A percentile compares a stretch with the other conserved stretches of the same genome.
These are phyloP conservation scores for Tuber brumale DNA, from an alignment of 495 filamentous ascomycete species.

Conservation along the genomic window DNA sequence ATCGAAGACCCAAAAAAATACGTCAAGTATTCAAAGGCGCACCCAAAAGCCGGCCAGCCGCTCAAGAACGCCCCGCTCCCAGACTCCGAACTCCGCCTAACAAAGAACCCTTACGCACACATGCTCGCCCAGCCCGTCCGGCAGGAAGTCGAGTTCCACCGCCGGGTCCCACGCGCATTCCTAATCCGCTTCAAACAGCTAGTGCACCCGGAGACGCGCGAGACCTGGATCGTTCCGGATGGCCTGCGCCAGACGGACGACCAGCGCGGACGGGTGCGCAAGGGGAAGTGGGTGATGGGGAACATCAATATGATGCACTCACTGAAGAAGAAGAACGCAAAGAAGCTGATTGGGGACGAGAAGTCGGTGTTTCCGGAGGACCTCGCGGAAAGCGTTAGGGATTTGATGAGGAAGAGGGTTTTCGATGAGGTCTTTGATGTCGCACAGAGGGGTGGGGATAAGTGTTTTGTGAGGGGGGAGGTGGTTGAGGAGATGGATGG, in stretches of 20 bases:
- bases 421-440: constrained; percentile 47
- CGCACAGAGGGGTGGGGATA: constrained; percentile 42
- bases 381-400: constrained; percentile 29
- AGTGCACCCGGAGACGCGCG: constrained; percentile 28
- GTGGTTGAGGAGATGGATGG: constrained; percentile 50
- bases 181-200: constrained; percentile 32
- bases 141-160: constrained; percentile 30
- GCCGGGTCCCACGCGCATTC: constrained; percentile 30
- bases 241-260: constrained; percentile 25
- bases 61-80: constrained; percentile 22
- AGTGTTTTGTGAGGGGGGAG: neutral
- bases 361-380: constrained; percentile 20
- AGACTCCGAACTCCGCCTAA: constrained; percentile 23
- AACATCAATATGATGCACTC: constrained; percentile 12
- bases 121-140: constrained; percentile 36
- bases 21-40: constrained; percentile 25
- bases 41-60: constrained; percentile 19
- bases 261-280: constrained; percentile 6
- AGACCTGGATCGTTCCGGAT: constrained; percentile 31
- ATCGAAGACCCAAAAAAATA: constrained; percentile 31
- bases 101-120: constrained; percentile 33
- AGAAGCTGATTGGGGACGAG: constrained; percentile 16
- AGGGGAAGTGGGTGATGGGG: constrained; percentile 19
- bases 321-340: constrained; percentile 17
- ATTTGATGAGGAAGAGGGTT: constrained; percentile 26